Evolutionary conservation across 1,284 basidiomycete species (phyloP), one percentile per base, ranked within the genome.

Genomic region (Moesziomyces antarcticus): DNA sequence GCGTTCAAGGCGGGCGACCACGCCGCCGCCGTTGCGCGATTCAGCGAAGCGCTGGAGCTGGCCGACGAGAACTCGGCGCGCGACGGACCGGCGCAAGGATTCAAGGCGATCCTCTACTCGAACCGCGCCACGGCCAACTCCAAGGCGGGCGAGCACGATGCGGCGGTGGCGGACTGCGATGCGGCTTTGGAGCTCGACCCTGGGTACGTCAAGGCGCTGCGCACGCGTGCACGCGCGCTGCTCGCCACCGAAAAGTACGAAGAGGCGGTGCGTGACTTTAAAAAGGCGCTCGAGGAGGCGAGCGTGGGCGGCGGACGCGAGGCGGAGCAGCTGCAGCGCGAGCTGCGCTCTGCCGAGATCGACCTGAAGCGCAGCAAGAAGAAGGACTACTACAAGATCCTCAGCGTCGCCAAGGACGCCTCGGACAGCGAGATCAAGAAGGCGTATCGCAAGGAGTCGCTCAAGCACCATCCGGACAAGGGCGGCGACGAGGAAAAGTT

Each of bases 91-190:
- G 72, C 77, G 3, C 64, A 68, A 25, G 71, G 76, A 11, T 78
- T 82, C 69, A 77, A 72, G 43, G 92, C 93, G 0, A 91, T 91
- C 6, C 85, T 95, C 14, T 86, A 93, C 27, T 92, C 91, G 5
- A 95, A 95, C 77, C 89, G 92, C 1, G 93, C 93, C 1, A 93
- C 92, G 0, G 91, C 93, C 0, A 86, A 92, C 22, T 85, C 92
- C 56, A 83, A 93, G 90, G 85, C 92, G 25, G 87, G 88, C 56
- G 86, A 87, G 50, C 87, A 90, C 77, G 85, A 89, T 20, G 89
- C 91, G 16, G 92, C 93, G 0, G 87, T 94, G 27, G 82, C 84
- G 40, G 92, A 93, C 81, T 91, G 89, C 9, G 88, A 90, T 54
- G 86, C 87, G 11, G 92, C 92, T 6, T 87, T 94, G 9, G 72